These are phyloP conservation scores for Yarrowia galli DNA, from an alignment of 1,139 yeast genomes.

Conservation along the genomic window DNA sequence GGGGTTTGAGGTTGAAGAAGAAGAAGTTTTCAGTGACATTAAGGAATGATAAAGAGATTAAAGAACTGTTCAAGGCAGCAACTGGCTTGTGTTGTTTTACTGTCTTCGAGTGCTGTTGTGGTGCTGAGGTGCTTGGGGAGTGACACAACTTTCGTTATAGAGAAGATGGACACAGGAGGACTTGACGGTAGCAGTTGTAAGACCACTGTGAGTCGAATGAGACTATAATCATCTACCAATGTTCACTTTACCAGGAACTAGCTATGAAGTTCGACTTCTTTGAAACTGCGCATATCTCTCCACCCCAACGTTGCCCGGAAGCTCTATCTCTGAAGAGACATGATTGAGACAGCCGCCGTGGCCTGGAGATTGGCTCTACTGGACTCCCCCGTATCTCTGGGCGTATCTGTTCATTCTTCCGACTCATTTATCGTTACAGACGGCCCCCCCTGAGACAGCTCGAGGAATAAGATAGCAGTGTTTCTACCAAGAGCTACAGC, in stretches of 20 bases:
- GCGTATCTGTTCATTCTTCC: no score
- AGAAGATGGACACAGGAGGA: background rate
- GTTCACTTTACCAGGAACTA: background rate
- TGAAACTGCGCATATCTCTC: background rate
- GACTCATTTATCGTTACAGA: background rate
- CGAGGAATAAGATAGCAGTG: background rate
- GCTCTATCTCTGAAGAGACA: background rate
- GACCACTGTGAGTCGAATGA: background rate
- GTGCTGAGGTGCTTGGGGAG: background rate
- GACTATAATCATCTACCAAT: background rate
- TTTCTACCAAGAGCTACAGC: background rate
- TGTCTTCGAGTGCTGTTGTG: background rate
- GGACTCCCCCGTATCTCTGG: background rate
- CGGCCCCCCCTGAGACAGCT: background rate
- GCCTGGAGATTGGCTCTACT: background rate
- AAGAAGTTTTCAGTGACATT: background rate
- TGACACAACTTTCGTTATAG: background rate
- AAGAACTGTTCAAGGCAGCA: background rate
- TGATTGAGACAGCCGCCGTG: background rate
- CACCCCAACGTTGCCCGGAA: no score
- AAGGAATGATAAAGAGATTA: background rate
- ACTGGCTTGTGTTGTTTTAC: background rate
- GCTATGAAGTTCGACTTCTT: background rate
- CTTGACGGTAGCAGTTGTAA: background rate
- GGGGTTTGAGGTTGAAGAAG: background rate